Evolutionary conservation across 164 flowering plant genomes (phyloP).

Genomic region (Buxus sempervirens): DNA sequence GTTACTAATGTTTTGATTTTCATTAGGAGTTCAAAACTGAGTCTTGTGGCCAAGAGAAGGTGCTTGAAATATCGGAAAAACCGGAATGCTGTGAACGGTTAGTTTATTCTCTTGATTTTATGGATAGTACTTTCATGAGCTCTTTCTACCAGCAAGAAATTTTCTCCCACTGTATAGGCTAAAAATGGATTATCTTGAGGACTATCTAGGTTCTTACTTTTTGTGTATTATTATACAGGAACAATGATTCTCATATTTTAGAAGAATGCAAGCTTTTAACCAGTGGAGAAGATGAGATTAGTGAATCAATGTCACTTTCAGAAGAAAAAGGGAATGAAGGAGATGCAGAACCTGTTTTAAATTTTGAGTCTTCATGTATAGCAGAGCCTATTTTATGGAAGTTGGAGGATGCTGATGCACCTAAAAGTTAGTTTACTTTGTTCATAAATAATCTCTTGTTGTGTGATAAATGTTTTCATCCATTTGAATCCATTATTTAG

Average conservation of each 20-base stretch:
- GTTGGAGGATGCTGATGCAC: conserved; percentile 67
- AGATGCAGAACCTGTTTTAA: conserved; percentile 21
- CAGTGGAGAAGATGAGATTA: conserved; percentile 29
- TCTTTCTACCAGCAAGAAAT: background rate
- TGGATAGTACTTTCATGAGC: conserved; percentile 34
- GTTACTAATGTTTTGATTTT: conserved; percentile 9
- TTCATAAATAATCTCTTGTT: conserved; percentile 1
- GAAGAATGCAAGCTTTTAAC: conserved; percentile 29
- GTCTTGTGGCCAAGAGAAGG: conserved; percentile 38
- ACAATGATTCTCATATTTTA: conserved; percentile 23
- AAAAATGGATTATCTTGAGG: background rate
- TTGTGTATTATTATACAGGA: conserved; percentile 41
- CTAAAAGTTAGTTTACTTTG: conserved; percentile 51
- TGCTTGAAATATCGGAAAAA: conserved; percentile 29
- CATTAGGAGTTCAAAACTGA: conserved; percentile 59
- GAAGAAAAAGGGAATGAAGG: conserved; percentile 32
- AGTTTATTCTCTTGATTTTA: conserved; percentile 23
- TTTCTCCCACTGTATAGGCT: background rate
- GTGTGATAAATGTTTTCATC: background rate
- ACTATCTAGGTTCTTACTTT: conserved; percentile 5
- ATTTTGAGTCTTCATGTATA: conserved; percentile 32
- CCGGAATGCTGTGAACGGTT: conserved; percentile 16
- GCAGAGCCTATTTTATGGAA: conserved; percentile 39
- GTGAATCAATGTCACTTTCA: conserved; percentile 17
- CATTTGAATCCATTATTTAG: background rate